Evolutionary conservation across 2,329 filamentous ascomycete genomes (phyloP).

Genomic region (Pseudogymnoascus sp.): DNA sequence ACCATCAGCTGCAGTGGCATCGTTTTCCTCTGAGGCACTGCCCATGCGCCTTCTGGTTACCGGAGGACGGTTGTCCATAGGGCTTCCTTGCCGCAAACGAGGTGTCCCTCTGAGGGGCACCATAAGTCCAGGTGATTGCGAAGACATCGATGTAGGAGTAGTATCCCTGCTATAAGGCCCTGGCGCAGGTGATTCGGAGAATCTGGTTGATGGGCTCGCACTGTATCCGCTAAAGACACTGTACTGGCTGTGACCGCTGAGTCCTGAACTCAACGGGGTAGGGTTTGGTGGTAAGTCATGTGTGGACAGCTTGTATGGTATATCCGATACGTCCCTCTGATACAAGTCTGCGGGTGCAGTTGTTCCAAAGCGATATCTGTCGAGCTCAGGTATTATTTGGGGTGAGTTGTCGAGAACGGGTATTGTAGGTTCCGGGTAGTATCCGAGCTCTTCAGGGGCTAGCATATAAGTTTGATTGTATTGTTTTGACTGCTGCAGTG

Average conservation of each 20-base stretch:
- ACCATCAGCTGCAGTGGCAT: conserved; percentile 39
- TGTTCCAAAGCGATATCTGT: conserved; percentile 48
- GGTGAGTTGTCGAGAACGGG: conserved; percentile 33
- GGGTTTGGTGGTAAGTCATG: conserved; percentile 56
- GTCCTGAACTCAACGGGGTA: conserved; percentile 56
- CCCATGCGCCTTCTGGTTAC: conserved; percentile 51
- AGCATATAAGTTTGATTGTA: not conserved
- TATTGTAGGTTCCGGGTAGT: conserved; percentile 17
- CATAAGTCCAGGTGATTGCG: conserved; percentile 60
- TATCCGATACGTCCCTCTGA: conserved; percentile 34
- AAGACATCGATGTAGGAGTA: conserved; percentile 70
- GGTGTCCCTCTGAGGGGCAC: conserved; percentile 34
- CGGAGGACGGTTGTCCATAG: conserved; percentile 49
- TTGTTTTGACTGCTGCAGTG: not conserved
- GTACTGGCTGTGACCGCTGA: conserved; percentile 29
- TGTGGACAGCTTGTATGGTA: conserved; percentile 51
- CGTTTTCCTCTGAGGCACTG: conserved; percentile 46
- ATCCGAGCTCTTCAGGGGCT: not conserved
- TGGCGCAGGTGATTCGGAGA: conserved; percentile 61
- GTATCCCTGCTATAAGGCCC: conserved; percentile 68
- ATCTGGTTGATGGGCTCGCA: conserved; percentile 65
- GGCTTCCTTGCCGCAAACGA: conserved; percentile 45
- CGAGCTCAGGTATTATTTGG: conserved; percentile 43
- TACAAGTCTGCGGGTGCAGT: conserved; percentile 29
- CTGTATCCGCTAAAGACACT: conserved; percentile 46